Percentiles rank a stretch among this genome's conserved stretches.
These are phyloP conservation scores for Gossypium mustelinum DNA, from an alignment of 345 rosid genomes.

Conservation along the genomic window DNA sequence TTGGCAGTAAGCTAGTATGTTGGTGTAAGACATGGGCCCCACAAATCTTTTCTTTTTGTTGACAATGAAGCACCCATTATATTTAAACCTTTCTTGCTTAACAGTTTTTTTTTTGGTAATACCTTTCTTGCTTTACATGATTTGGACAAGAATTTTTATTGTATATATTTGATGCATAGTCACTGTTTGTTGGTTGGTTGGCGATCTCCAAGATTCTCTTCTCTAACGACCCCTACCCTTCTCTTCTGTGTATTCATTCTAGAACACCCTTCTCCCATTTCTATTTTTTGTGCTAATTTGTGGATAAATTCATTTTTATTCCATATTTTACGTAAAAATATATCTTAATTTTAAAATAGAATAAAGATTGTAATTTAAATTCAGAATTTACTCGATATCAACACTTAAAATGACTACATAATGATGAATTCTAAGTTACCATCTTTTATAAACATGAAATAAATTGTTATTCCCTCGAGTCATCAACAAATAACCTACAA, in stretches of 20 bases:
- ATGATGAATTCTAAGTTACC: neutral
- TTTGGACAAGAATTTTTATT: neutral
- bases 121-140: constrained; percentile 3
- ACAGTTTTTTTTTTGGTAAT: neutral
- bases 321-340: neutral
- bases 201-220: neutral
- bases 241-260: neutral
- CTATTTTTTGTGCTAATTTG: too few relatives aligned
- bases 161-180: neutral
- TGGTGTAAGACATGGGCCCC: constrained; percentile 23
- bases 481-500: neutral
- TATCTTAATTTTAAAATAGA: too few relatives aligned
- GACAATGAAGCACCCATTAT: constrained; percentile 18
- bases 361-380: too few relatives aligned
- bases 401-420: too few relatives aligned
- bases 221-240: neutral
- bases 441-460: neutral
- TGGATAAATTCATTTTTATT: neutral
- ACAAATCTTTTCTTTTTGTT: constrained; percentile 27
- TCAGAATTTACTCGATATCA: too few relatives aligned
- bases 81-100: neutral
- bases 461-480: neutral
- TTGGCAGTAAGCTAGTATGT: constrained; percentile 20
- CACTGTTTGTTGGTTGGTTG: neutral
- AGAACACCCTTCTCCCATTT: neutral